Evolutionary conservation across 352 stramenopile species (phyloP), one percentile per base, ranked within the genome.

Genomic region (Pythium biforme): DNA sequence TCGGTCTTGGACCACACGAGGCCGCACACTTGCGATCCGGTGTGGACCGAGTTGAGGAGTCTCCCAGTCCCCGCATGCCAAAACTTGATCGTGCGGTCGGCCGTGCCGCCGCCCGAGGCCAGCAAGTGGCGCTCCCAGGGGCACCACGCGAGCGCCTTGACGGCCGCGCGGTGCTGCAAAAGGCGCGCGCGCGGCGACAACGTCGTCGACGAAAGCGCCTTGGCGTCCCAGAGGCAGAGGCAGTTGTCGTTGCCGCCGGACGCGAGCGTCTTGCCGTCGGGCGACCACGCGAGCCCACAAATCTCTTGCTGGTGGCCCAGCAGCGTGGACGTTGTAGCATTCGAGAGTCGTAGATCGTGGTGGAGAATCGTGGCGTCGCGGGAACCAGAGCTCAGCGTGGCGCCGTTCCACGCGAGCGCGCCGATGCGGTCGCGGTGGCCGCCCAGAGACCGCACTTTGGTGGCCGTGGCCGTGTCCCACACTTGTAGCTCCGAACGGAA

Each of bases 121-220:
- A 99, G 81, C 11, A 98, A 59, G 63, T 97, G 89, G 19, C 92
- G 85, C 63, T 99, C 85, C 76, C 97, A 97, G 9, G 97, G 97
- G 77, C 91, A 98, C 97, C 97, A 99, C 3, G 96, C 94, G 22
- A 99, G 77, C 12, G 97, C 96, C 75, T 98, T 98, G 19, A 99
- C 96, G 7, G 96, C 96, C 2, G 96, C 96, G 40, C 85, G 75
- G 73, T 99, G 97, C 23, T 98, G 79, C 1, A 82, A 82, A 8
- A 98, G 71, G 10, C 68, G 64, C 63, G 81, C 63, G 66, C 90
- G 65, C 51, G 83, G 72, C 14, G 37, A 12, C 1, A n/a, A n/a
- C n/a, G 3, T 26, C 46, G 4, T 23, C 17, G 29, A 47, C 3
- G 48, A 64, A 41, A 74, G 72, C 10, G 74, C 71, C 40, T 68